Base-by-base conservation (phyloP, 768 basidiomycete genomes). In the Lactifluus pinguis region DNA sequence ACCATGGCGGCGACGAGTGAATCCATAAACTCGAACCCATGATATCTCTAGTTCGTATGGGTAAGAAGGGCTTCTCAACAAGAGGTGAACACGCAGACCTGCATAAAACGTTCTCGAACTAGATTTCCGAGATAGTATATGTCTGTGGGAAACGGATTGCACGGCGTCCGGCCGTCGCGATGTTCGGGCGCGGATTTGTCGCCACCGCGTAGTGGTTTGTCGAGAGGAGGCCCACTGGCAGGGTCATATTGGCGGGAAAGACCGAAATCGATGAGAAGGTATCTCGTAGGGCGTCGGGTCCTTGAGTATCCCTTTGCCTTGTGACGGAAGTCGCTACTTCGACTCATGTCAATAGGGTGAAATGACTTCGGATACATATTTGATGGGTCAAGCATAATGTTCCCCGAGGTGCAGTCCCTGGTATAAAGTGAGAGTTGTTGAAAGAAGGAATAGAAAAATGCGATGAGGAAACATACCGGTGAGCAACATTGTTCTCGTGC, bases 241-340 rank as follows among this genome's bases (percentile, higher is more conserved):
- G 32, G 55, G 21, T 34, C 61, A 29, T 72, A 72, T 1, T 32
- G 59, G 7, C 60, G 62, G 5, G 72, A 68, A 4, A 69, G 58
- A 9, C 72, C 71, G n/a, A 73, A 69, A 34, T 73, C 72, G 13
- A 71, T 73, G 1, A 72, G 55, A 39, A 66, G 67, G 47, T 73
- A 73, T 41, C 58, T 59, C 3, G 69, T 59, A 19, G 65, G 66
- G 4, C 63, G 59, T 34, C 65, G 21, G 0, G 71, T 72, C 2
- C 72, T 67, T 8, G 71, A 39, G 30, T 34, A 52, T 14, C 61
- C 21, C 34, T 66, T 63, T 0, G 54, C 61, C 8, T n/a, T 55
- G 41, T 51, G 15, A 10, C 47, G 53, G 8, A 56, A 63, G 9
- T 65, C 58, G 17, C 29, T 48, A 7, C 39, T 42, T 6, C 48